phyloP scores from a whole-genome alignment of 257 asterid genomes.

The Petunia secreta region DNA sequence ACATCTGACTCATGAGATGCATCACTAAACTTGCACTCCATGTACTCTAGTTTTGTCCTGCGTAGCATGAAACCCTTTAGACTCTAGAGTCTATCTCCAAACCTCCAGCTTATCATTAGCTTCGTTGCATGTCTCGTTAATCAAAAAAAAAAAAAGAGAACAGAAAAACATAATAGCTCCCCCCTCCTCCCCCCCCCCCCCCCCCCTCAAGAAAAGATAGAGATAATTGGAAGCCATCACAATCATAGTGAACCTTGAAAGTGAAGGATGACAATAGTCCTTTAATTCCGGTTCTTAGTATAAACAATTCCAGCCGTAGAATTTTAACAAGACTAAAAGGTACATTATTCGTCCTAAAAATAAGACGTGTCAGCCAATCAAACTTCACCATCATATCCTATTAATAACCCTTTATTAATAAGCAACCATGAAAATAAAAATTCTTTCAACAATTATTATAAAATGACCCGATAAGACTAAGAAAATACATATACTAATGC shows the following conservation, averaged over 20 bases:
- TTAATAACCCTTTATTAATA: slow-evolving; percentile 41
- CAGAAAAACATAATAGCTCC: neutral
- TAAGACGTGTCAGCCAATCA: slow-evolving; percentile 47
- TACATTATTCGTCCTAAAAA: slow-evolving; percentile 46
- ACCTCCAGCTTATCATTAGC: too few species aligned
- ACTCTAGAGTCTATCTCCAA: too few species aligned
- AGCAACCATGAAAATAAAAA: slow-evolving; percentile 41
- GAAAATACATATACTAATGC: neutral
- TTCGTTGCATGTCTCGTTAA: too few species aligned
- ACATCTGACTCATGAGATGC: too few species aligned
- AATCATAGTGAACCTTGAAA: slow-evolving; percentile 42
- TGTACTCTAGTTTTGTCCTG: too few species aligned
- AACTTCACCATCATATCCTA: slow-evolving; percentile 40
- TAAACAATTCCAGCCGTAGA: slow-evolving; percentile 46
- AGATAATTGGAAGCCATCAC: neutral
- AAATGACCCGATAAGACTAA: neutral
- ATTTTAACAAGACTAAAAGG: slow-evolving; percentile 35
- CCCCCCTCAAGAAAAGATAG: neutral
- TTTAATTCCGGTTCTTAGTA: slow-evolving; percentile 45
- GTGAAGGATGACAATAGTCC: slow-evolving; percentile 46
- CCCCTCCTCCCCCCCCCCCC: neutral
- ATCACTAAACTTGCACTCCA: too few species aligned
- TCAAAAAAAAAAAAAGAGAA: too few species aligned
- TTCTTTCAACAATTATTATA: neutral
- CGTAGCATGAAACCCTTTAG: too few species aligned